Percentiles rank a stretch among this genome's conserved stretches.
Conservation (phyloP, 495 filamentous ascomycete species). For the Tuber microsphaerosporum region DNA sequence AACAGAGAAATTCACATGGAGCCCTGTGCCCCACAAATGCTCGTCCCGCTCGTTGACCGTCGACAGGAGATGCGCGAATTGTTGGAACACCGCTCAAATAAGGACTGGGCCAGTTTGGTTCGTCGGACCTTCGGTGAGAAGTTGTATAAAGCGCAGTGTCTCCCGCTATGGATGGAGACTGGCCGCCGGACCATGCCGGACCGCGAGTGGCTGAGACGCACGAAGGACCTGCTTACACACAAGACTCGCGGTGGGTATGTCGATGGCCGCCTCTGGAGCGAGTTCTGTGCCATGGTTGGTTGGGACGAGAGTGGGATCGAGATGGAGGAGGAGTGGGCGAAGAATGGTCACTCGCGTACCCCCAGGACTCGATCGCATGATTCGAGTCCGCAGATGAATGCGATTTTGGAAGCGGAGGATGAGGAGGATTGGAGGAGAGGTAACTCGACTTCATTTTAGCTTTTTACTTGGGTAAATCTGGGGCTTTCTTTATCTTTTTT, state of each 20-base stretch:
- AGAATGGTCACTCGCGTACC: conserved; percentile 14
- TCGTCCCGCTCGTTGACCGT: conserved; percentile 37
- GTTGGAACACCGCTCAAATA: conserved; percentile 29
- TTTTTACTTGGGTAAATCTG: not conserved
- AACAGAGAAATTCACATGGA: conserved; percentile 31
- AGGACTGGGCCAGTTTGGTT: conserved; percentile 31
- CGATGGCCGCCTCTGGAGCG: conserved; percentile 34
- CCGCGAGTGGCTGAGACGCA: conserved; percentile 33
- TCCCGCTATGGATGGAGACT: conserved; percentile 35
- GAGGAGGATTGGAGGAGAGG: conserved; percentile 8
- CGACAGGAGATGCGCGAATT: conserved; percentile 34
- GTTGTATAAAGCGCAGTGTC: conserved; percentile 27
- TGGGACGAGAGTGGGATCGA: conserved; percentile 30
- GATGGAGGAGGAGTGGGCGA: conserved; percentile 20
- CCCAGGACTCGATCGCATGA: conserved; percentile 21
- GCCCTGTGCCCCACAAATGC: conserved; percentile 34
- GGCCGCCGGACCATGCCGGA: conserved; percentile 30
- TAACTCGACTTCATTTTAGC: not conserved
- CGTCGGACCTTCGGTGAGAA: conserved; percentile 28
- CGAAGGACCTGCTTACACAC: conserved; percentile 24
- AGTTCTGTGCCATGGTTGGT: conserved; percentile 39
- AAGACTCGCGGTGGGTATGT: conserved; percentile 31
- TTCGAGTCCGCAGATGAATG: conserved; percentile 30
- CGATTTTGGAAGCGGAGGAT: conserved; percentile 33
- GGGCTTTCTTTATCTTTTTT: not conserved